Percentiles rank a stretch among this genome's conserved stretches.
These are phyloP conservation scores for Alternaria arbusti DNA, from an alignment of 2,329 filamentous ascomycete species.

Conservation along the genomic window DNA sequence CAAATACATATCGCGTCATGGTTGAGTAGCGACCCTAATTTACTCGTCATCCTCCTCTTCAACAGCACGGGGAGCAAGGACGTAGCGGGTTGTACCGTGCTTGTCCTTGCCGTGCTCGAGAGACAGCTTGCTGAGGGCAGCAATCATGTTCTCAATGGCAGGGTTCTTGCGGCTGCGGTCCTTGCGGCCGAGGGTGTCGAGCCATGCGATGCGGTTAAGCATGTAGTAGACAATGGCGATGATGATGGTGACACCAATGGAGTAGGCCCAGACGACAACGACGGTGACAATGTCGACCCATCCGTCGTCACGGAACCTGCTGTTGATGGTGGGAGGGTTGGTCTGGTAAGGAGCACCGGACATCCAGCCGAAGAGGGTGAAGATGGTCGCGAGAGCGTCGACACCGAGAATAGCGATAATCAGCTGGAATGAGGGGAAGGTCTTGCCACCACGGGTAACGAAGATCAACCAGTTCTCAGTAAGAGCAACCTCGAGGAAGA, in stretches of 20 bases:
- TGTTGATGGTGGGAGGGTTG: slow-evolving; percentile 50
- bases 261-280: slow-evolving; percentile 70
- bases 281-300: slow-evolving; percentile 69
- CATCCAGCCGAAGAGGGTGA: slow-evolving; percentile 78
- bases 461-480: slow-evolving; percentile 64
- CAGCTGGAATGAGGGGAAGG: slow-evolving; percentile 77
- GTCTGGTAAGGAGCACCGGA: slow-evolving; percentile 58
- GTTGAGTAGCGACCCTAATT: slow-evolving; percentile 25
- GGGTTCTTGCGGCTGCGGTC: slow-evolving; percentile 67
- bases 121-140: slow-evolving; percentile 68
- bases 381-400: slow-evolving; percentile 74
- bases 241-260: slow-evolving; percentile 70
- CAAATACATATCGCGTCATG: slow-evolving; percentile 34
- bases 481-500: slow-evolving; percentile 60
- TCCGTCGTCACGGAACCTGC: slow-evolving; percentile 54
- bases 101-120: slow-evolving; percentile 64
- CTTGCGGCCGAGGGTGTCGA: slow-evolving; percentile 69
- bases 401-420: slow-evolving; percentile 74
- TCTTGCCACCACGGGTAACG: slow-evolving; percentile 67
- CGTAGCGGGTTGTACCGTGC: slow-evolving; percentile 53
- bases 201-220: slow-evolving; percentile 64
- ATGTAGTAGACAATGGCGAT: slow-evolving; percentile 70
- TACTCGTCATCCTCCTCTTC: slow-evolving; percentile 58
- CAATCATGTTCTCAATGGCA: slow-evolving; percentile 70
- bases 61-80: slow-evolving; percentile 53